Evolutionary conservation across 2,329 filamentous ascomycete genomes (phyloP).

Genomic region (Fusarium redolens): DNA sequence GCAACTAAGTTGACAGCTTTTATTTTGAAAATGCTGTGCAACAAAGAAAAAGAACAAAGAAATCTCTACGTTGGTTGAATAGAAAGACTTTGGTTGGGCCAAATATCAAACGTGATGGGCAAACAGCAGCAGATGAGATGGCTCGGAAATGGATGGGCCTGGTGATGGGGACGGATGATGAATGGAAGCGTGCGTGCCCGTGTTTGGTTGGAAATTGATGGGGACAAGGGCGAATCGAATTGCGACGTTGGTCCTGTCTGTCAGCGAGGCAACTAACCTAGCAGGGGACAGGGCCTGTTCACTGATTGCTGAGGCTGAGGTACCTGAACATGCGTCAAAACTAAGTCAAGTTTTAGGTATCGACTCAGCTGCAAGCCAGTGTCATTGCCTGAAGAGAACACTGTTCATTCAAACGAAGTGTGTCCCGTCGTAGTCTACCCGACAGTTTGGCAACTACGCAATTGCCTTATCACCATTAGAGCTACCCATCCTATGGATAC

Average conservation of each 20-base stretch:
- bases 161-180: slow-evolving; percentile 33
- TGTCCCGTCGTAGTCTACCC: background rate
- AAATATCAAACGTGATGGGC: slow-evolving; percentile 32
- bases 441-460: background rate
- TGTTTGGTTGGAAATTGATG: slow-evolving; percentile 27
- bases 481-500: background rate
- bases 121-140: slow-evolving; percentile 19
- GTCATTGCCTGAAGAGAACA: background rate
- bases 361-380: background rate
- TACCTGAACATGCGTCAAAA: background rate
- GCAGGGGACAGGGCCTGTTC: background rate
- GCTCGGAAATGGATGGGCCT: slow-evolving; percentile 27
- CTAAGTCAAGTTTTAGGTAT: background rate
- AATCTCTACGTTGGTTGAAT: slow-evolving; percentile 21
- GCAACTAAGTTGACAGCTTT: slow-evolving; percentile 22
- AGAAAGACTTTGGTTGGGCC: slow-evolving; percentile 11
- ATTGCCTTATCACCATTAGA: background rate
- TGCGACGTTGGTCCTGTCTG: slow-evolving; percentile 8
- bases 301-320: background rate
- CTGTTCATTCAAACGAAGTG: background rate
- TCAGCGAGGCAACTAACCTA: slow-evolving; percentile 36
- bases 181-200: slow-evolving; percentile 1
- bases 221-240: slow-evolving; percentile 30
- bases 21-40: slow-evolving; percentile 28
- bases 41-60: slow-evolving; percentile 26